Conservation (phyloP, 2,329 filamentous ascomycete genomes). For the Diaporthe batatas region DNA sequence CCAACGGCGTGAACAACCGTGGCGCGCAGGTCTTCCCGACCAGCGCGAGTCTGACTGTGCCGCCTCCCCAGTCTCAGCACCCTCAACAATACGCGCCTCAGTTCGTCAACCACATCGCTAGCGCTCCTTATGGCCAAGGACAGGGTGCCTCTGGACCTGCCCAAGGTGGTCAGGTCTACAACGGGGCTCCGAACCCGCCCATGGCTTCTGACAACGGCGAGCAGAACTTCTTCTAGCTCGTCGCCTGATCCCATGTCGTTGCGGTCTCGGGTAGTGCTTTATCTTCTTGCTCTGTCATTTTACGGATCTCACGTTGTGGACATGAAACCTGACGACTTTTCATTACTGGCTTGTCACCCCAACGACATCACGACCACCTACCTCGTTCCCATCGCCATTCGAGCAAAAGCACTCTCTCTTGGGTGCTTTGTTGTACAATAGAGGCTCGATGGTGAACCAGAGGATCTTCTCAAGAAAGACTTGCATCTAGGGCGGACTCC, state of each 20-base stretch:
- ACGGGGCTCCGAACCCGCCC: slow-evolving; percentile 45
- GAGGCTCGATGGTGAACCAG: slow-evolving; percentile 35
- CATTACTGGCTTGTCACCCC: slow-evolving; percentile 45
- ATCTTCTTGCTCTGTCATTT: slow-evolving; percentile 33
- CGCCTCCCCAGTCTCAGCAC: slow-evolving; percentile 45
- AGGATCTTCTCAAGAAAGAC: slow-evolving; percentile 33
- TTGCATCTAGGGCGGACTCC: slow-evolving; percentile 28
- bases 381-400: slow-evolving; percentile 42
- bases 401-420: slow-evolving; percentile 37
- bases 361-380: slow-evolving; percentile 42
- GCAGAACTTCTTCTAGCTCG: slow-evolving; percentile 47
- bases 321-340: slow-evolving; percentile 36
- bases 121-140: slow-evolving; percentile 26
- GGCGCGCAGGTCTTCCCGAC: slow-evolving; percentile 43
- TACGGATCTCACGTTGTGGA: slow-evolving; percentile 35
- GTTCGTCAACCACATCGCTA: slow-evolving; percentile 36
- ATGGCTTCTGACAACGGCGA: slow-evolving; percentile 41
- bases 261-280: neutral
- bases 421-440: slow-evolving; percentile 43
- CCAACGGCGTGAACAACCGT: slow-evolving; percentile 49
- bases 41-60: slow-evolving; percentile 43
- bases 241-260: neutral
- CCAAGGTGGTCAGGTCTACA: slow-evolving; percentile 44
- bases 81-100: slow-evolving; percentile 44
- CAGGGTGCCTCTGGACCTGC: slow-evolving; percentile 36